Conservation (phyloP, 1,284 basidiomycete genomes). For the Malassezia brasiliensis region DNA sequence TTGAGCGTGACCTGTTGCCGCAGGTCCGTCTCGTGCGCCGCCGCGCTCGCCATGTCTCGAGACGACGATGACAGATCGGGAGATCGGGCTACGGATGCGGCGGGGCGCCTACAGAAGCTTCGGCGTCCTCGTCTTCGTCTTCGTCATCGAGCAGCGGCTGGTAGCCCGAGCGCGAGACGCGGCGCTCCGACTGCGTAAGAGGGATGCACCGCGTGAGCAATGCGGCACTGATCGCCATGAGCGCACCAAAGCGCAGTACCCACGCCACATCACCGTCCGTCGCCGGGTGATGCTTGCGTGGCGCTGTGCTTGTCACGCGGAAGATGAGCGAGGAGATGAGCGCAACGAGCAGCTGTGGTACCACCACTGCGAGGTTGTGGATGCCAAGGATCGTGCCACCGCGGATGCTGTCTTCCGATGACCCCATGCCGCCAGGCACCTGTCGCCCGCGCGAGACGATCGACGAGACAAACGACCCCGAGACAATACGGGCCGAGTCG, state of each 20-base stretch:
- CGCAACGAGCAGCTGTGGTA: constrained; percentile 55
- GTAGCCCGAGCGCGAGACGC: neutral
- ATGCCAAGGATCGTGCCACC: constrained; percentile 91
- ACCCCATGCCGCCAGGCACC: neutral
- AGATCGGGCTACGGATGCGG: neutral
- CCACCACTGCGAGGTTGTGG: constrained; percentile 52
- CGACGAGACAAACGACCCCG: constrained; percentile 9
- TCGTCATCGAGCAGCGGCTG: constrained; percentile 9
- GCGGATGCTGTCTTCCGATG: constrained; percentile 44
- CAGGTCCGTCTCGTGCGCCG: neutral
- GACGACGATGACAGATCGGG: neutral
- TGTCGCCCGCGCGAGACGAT: constrained; percentile 18
- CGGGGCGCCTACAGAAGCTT: neutral
- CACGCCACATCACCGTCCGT: constrained; percentile 58
- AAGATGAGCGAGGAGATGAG: constrained; percentile 82
- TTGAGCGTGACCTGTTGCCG: constrained; percentile 26
- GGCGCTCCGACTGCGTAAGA: constrained; percentile 26
- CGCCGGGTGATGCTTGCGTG: constrained; percentile 31
- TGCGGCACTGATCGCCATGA: constrained; percentile 49
- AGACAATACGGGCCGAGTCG: neutral
- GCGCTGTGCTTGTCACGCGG: constrained; percentile 51
- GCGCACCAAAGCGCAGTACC: constrained; percentile 82
- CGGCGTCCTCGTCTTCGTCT: constrained; percentile 5
- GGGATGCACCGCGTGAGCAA: constrained; percentile 28
- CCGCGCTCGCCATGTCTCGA: constrained; percentile 3